Evolutionary conservation across 1,284 basidiomycete genomes (phyloP).

Genomic region (Puccinia novopanici): DNA sequence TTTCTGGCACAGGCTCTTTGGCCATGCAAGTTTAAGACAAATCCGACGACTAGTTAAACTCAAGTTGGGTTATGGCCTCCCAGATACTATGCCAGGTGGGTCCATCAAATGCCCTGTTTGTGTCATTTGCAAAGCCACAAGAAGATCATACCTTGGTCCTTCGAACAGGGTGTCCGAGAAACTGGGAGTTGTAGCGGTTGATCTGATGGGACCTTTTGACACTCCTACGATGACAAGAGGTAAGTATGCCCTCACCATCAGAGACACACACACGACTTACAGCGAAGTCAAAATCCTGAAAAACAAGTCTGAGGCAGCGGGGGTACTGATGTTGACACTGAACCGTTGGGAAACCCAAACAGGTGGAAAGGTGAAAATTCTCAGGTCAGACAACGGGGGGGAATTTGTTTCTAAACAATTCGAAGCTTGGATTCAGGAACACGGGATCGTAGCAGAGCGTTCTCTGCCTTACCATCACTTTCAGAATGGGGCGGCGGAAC

Average conservation of each 20-base stretch:
- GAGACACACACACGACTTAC: not conserved
- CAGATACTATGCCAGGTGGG: no score
- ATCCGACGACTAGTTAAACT: not conserved
- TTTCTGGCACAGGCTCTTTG: slow-evolving; percentile 3
- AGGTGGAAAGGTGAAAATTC: not conserved
- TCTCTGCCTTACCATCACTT: slow-evolving; percentile 6
- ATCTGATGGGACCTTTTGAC: no score
- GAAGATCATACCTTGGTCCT: not conserved
- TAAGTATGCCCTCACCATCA: no score
- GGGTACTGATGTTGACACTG: no score
- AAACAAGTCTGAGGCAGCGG: no score
- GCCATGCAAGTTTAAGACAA: not conserved
- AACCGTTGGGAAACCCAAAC: no score
- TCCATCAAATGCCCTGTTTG: no score
- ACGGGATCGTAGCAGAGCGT: not conserved
- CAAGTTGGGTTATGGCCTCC: not conserved
- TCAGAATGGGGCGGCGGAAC: not conserved
- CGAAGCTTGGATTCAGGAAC: no score
- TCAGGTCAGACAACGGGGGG: not conserved
- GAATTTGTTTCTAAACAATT: not conserved
- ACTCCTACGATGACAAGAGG: no score
- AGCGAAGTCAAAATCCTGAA: no score
- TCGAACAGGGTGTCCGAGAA: not conserved
- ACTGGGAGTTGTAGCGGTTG: no score
- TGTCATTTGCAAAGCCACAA: not conserved